phyloP scores from a whole-genome alignment of 2,329 filamentous ascomycete species.

The Ramichloridium luteum region DNA sequence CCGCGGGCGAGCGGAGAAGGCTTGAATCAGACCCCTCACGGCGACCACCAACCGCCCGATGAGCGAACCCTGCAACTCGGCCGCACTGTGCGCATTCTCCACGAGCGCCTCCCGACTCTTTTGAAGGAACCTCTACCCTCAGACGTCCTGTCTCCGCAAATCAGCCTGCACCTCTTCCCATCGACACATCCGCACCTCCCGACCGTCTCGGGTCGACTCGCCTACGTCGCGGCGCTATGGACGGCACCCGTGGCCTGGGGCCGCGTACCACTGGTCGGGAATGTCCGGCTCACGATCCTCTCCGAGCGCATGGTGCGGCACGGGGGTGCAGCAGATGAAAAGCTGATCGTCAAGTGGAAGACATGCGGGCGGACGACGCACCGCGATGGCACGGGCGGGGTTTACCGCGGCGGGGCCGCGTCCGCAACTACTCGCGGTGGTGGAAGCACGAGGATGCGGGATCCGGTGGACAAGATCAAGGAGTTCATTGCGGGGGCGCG shows the following conservation, averaged over 20 bases:
- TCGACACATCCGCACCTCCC: conserved; percentile 80
- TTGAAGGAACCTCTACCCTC: conserved; percentile 49
- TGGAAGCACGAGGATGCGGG: no score
- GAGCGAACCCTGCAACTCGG: conserved; percentile 51
- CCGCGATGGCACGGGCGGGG: conserved; percentile 31
- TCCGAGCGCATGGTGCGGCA: conserved; percentile 72
- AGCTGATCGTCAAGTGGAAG: conserved; percentile 84
- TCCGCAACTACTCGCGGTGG: no score
- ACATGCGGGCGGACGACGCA: conserved; percentile 46
- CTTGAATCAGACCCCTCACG: no score
- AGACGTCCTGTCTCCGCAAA: conserved; percentile 49
- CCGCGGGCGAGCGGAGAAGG: conserved; percentile 17
- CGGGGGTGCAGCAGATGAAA: conserved; percentile 48
- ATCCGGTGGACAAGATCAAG: conserved; percentile 43
- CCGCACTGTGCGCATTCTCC: conserved; percentile 49
- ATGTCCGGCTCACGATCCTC: conserved; percentile 75
- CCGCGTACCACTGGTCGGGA: conserved; percentile 76
- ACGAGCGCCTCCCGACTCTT: conserved; percentile 49
- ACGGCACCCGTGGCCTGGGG: conserved; percentile 95
- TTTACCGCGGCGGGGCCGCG: conserved; percentile 28
- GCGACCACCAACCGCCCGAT: conserved; percentile 37
- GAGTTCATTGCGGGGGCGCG: conserved; percentile 44
- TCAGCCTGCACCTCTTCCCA: conserved; percentile 52
- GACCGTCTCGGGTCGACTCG: conserved; percentile 77
- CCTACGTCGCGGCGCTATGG: conserved; percentile 89